These are phyloP conservation scores for Trematosphaeria pertusa DNA, from an alignment of 2,329 filamentous ascomycete species.

Conservation along the genomic window DNA sequence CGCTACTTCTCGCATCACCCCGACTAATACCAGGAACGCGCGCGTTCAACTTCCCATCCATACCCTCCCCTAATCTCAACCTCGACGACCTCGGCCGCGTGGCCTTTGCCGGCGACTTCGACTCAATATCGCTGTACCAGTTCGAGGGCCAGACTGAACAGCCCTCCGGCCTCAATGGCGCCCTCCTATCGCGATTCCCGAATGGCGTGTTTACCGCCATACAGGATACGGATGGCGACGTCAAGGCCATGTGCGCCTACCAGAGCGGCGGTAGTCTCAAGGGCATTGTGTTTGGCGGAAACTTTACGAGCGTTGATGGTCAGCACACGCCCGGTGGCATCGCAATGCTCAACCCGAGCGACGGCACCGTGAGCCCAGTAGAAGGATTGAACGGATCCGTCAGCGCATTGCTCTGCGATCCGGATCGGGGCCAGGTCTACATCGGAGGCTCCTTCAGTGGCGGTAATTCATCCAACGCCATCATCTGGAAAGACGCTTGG, in stretches of 20 bases:
- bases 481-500: slow-evolving; percentile 78
- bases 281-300: slow-evolving; percentile 87
- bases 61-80: slow-evolving; percentile 76
- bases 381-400: slow-evolving; percentile 85
- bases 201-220: slow-evolving; percentile 83
- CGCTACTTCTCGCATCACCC: slow-evolving; percentile 40
- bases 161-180: slow-evolving; percentile 73
- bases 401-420: slow-evolving; percentile 81
- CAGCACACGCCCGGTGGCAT: slow-evolving; percentile 77
- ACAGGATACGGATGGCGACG: slow-evolving; percentile 79
- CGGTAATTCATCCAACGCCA: slow-evolving; percentile 85
- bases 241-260: slow-evolving; percentile 87
- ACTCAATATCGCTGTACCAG: slow-evolving; percentile 88
- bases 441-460: slow-evolving; percentile 86
- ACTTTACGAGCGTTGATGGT: slow-evolving; percentile 89
- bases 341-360: slow-evolving; percentile 78
- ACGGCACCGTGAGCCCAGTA: slow-evolving; percentile 73
- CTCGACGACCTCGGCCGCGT: slow-evolving; percentile 80
- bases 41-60: slow-evolving; percentile 62
- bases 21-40: slow-evolving; percentile 20
- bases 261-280: slow-evolving; percentile 69
- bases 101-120: slow-evolving; percentile 86
- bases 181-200: slow-evolving; percentile 80
- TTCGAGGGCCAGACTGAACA: slow-evolving; percentile 80
- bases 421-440: slow-evolving; percentile 79